Base-by-base conservation (phyloP, 208 protist genomes). In the Angomonas deanei region DNA sequence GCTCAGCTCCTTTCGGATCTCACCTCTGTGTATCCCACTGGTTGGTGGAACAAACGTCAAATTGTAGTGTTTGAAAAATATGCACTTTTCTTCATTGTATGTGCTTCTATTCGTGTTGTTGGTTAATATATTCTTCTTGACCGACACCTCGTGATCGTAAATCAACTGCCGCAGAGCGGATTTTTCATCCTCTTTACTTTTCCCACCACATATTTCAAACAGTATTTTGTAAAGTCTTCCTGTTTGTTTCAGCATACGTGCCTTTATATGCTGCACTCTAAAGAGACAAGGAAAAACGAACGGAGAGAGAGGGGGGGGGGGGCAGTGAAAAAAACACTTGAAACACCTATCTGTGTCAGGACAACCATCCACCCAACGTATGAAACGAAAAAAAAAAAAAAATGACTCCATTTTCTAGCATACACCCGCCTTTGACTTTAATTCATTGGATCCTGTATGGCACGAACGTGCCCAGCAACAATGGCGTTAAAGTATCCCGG, bases 41-140 rank as follows among this genome's bases (percentile, higher is more conserved):
- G 48, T 81, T 1, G 76, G 60, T 0, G 86, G 86, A 31, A 93
- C 49, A 15, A 64, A 48, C 1, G 62, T 66, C 38, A 93, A 52
- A n/a, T 80, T 61, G 61, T 78, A 88, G n/a, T 70, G 61, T 0
- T 80, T 74, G 42, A 79, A 93, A 49, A 77, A 53, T 5, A 68
- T 38, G 39, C 70, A 72, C 1, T 47, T 39, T 1, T 72, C 64
- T 5, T 70, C 70, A 32, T 69, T 58, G 70, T 88, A 86, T 21
- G 85, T 84, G 61, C 70, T 78, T 11, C 47, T 26, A 34, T 60
- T 57, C 11, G 64, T 76, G 52, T 72, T 68, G 46, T 54, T 57
- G 30, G 52, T n/a, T 2, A 34, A 23, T 0, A 27, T 36, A 49
- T 84, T 87, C 1, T 49, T 66, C 11, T 66, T 68, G 3, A 83